Evolutionary conservation across 164 flowering plant species (phyloP), one percentile per base, ranked within the genome.

Genomic region (Tetrastigma voinierianum): DNA sequence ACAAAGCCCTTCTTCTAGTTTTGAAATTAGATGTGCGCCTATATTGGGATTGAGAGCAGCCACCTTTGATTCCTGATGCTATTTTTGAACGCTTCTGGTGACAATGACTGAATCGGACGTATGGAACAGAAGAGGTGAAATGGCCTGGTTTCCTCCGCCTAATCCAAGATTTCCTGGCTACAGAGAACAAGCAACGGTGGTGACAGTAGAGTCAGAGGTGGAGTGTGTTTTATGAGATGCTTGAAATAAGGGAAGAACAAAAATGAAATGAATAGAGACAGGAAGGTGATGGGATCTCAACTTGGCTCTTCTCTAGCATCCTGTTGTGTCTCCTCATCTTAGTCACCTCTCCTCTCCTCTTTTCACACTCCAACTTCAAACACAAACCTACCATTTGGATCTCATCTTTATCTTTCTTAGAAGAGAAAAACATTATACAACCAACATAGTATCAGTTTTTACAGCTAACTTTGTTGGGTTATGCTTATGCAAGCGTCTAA

Each of bases 271-370:
- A 32, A 32, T 49, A 49, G 52, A 14, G 52, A 49, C 52, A 59
- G 69, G 69, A 55, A 32, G 63, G 11, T 57, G 54, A 64, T 23
- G 69, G 47, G 51, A 62, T 49, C n/a, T n/a, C 68, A 61, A 43
- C 43, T 43, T 46, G 71, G 71, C 65, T 14, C 25, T 64, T 67
- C 55, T 67, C 62, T n/a, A 67, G 57, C 76, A 68, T 47, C 67
- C 76, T n/a, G 2, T 43, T 59, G 51, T 45, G 17, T 54, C 59
- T 47, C 65, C 70, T 63, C 66, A 64, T 63, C 54, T 67, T 68
- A 52, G 32, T 61, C 46, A 57, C 12, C 7, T 48, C 57, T 44
- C 69, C 46, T 4, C 6, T 48, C 17, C 45, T 58, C 32, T n/a
- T 24, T 47, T 45, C 55, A 17, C n/a, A 46, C 61, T 25, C n/a